These are phyloP conservation scores for Lactarius pseudohatsudake DNA, from an alignment of 768 basidiomycete genomes.

Conservation along the genomic window DNA sequence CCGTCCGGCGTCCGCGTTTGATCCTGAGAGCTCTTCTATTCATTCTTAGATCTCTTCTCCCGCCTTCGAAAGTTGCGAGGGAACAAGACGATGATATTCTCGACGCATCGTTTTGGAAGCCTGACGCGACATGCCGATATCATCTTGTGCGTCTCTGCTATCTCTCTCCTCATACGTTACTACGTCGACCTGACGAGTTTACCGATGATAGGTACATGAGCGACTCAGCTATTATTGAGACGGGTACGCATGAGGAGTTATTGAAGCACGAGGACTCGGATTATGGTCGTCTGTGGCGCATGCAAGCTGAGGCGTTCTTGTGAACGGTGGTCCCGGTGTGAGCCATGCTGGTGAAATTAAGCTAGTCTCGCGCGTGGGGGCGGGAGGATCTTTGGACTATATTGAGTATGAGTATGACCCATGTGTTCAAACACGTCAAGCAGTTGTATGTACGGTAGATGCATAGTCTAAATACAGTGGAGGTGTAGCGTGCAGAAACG, in stretches of 20 bases:
- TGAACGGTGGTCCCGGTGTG: not conserved
- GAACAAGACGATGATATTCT: slow-evolving; percentile 82
- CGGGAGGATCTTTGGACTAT: no score
- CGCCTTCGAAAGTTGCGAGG: slow-evolving; percentile 64
- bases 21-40: not conserved
- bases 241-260: slow-evolving; percentile 64
- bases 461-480: no score
- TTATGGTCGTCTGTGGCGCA: slow-evolving; percentile 70
- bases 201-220: slow-evolving; percentile 61
- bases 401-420: no score
- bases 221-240: slow-evolving; percentile 57
- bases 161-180: not conserved
- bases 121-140: slow-evolving; percentile 55
- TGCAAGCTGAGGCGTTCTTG: slow-evolving; percentile 70
- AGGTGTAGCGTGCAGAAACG: no score
- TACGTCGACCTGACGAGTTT: not conserved
- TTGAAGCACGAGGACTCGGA: slow-evolving; percentile 52
- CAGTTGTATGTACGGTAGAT: no score
- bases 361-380: no score
- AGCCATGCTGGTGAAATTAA: not conserved
- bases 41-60: slow-evolving; percentile 58
- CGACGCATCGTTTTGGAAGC: slow-evolving; percentile 69
- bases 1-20: not conserved
- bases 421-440: no score
- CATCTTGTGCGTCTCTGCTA: slow-evolving; percentile 14